Evolutionary conservation across 2,329 filamentous ascomycete genomes (phyloP).

Genomic region (Thelonectria rubi): DNA sequence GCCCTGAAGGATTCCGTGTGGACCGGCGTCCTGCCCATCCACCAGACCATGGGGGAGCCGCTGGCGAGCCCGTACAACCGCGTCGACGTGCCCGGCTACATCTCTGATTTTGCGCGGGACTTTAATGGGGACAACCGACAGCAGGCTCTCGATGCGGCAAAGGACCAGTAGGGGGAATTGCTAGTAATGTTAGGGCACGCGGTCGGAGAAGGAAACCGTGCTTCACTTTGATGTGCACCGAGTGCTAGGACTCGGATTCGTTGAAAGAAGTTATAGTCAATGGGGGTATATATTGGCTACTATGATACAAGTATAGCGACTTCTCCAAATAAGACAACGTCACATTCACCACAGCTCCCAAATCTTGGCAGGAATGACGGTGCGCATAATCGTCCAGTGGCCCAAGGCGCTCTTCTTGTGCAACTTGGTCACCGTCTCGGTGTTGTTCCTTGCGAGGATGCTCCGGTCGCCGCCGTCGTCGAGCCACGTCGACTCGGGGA

Average conservation of each 20-base stretch:
- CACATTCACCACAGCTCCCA: slow-evolving; percentile 85
- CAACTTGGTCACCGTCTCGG: slow-evolving; percentile 72
- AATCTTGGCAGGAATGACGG: slow-evolving; percentile 76
- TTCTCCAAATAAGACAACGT: not conserved
- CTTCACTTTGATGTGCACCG: not conserved
- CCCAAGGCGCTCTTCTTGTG: slow-evolving; percentile 80
- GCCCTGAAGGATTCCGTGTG: slow-evolving; percentile 56
- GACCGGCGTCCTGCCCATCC: slow-evolving; percentile 70
- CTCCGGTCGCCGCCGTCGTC: slow-evolving; percentile 56
- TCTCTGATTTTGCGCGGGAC: slow-evolving; percentile 55
- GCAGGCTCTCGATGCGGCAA: slow-evolving; percentile 40
- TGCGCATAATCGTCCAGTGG: slow-evolving; percentile 94
- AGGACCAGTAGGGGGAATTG: slow-evolving; percentile 25
- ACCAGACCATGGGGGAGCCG: slow-evolving; percentile 70
- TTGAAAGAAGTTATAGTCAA: not conserved
- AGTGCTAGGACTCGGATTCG: not conserved
- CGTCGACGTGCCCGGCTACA: slow-evolving; percentile 69
- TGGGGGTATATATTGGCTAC: not conserved
- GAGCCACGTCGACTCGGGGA: slow-evolving; percentile 62
- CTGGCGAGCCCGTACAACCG: slow-evolving; percentile 67
- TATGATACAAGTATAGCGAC: slow-evolving; percentile 7
- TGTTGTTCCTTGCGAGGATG: slow-evolving; percentile 70
- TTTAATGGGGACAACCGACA: slow-evolving; percentile 49
- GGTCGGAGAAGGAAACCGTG: not conserved
- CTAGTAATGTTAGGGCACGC: not conserved